A percentile compares a stretch with the other conserved stretches of the same genome.
These are phyloP conservation scores for Pulveroboletus sp. DNA, from an alignment of 768 basidiomycete species.

Conservation along the genomic window DNA sequence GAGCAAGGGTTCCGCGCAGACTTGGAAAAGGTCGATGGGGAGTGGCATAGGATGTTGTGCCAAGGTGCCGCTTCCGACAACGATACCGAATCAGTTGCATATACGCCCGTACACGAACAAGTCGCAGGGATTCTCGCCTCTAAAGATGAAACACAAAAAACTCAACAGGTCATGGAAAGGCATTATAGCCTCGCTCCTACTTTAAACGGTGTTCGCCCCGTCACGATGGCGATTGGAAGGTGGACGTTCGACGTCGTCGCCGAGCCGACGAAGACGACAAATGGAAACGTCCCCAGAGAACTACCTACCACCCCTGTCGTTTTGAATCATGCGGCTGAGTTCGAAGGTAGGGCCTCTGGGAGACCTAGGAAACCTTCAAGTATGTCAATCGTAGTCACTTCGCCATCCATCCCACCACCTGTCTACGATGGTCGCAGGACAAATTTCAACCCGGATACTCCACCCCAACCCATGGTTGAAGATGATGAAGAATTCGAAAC, in stretches of 20 bases:
- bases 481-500: slow-evolving; percentile 40
- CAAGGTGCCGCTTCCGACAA: slow-evolving; percentile 53
- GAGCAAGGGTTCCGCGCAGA: slow-evolving; percentile 87
- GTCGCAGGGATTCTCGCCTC: slow-evolving; percentile 47
- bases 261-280: slow-evolving; percentile 46
- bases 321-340: slow-evolving; percentile 21
- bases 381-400: slow-evolving; percentile 37
- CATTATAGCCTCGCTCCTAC: slow-evolving; percentile 41
- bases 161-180: slow-evolving; percentile 26
- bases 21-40: slow-evolving; percentile 58
- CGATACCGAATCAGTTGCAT: slow-evolving; percentile 31
- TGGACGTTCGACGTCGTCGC: slow-evolving; percentile 84
- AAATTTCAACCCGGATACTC: slow-evolving; percentile 31
- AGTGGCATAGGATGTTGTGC: slow-evolving; percentile 68
- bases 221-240: slow-evolving; percentile 51
- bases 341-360: slow-evolving; percentile 20
- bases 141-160: slow-evolving; percentile 33
- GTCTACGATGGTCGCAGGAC: slow-evolving; percentile 27
- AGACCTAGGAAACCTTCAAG: slow-evolving; percentile 25
- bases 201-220: slow-evolving; percentile 40
- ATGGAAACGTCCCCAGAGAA: neutral
- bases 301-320: slow-evolving; percentile 14
- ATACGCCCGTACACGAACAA: slow-evolving; percentile 32
- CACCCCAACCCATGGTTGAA: slow-evolving; percentile 23
- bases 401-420: slow-evolving; percentile 26